Evolutionary conservation across 1,284 basidiomycete species (phyloP).

Genomic region (Peniophora sp.): DNA sequence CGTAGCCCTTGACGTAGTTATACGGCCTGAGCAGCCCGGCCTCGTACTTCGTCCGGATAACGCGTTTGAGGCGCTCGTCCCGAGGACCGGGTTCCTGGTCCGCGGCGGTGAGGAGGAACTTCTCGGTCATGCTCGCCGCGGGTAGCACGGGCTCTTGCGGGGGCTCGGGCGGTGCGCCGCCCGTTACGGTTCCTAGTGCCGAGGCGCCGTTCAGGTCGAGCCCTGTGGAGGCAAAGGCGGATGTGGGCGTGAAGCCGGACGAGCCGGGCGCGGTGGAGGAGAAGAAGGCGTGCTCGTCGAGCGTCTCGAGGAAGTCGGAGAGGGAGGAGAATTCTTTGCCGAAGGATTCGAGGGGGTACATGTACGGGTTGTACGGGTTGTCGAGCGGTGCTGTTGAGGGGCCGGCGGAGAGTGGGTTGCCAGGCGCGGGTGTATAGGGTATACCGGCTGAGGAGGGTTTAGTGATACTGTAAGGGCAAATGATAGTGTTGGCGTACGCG

Average conservation of each 20-base stretch:
- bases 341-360: slow-evolving; percentile 62
- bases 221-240: slow-evolving; percentile 18
- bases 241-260: slow-evolving; percentile 31
- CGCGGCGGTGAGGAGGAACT: slow-evolving; percentile 89
- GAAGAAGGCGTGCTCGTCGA: slow-evolving; percentile 68
- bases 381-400: slow-evolving; percentile 47
- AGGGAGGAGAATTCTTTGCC: slow-evolving; percentile 79
- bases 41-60: slow-evolving; percentile 96
- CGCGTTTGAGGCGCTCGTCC: slow-evolving; percentile 84
- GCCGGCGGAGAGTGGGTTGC: slow-evolving; percentile 13
- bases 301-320: slow-evolving; percentile 73
- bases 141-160: slow-evolving; percentile 36
- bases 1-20: slow-evolving; percentile 94
- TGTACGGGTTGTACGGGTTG: slow-evolving; percentile 38
- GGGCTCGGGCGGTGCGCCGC: not conserved
- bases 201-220: not conserved
- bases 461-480: slow-evolving; percentile 8
- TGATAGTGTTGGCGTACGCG: slow-evolving; percentile 20
- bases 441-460: slow-evolving; percentile 13
- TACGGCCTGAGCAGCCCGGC: slow-evolving; percentile 93
- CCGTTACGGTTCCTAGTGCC: not conserved
- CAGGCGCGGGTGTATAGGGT: slow-evolving; percentile 8
- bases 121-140: slow-evolving; percentile 72
- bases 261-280: slow-evolving; percentile 29
- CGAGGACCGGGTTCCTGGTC: slow-evolving; percentile 90